These are phyloP conservation scores for Solanum tarapatanum DNA, from an alignment of 257 asterid genomes.

Conservation along the genomic window DNA sequence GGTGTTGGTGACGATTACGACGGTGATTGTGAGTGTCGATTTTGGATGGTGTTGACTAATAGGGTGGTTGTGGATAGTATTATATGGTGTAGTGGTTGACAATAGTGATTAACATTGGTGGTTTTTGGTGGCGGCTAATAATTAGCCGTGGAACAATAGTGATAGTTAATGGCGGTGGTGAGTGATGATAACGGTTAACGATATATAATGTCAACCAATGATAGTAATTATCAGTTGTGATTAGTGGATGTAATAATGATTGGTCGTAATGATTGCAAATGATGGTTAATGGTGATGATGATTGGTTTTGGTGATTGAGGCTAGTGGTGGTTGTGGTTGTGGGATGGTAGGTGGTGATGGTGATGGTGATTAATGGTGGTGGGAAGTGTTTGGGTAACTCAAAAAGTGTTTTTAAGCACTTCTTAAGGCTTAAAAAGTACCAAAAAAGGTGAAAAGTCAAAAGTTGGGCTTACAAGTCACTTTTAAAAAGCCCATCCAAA, in stretches of 20 bases:
- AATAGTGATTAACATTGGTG: background rate
- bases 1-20: background rate
- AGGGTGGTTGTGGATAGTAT: background rate
- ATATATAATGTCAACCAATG: background rate
- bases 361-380: background rate
- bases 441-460: background rate
- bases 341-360: background rate
- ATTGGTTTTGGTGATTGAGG: background rate
- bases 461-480: background rate
- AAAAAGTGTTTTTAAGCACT: too few relatives aligned
- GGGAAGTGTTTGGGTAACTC: background rate
- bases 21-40: background rate
- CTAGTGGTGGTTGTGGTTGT: background rate
- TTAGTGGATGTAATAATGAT: background rate
- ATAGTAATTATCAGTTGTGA: background rate
- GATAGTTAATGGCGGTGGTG: background rate
- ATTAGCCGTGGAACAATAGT: background rate
- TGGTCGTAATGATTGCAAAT: background rate
- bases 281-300: background rate
- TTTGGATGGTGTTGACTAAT: background rate
- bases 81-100: background rate
- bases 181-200: background rate
- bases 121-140: background rate
- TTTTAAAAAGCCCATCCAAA: background rate
- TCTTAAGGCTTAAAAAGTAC: background rate